These are phyloP conservation scores for Xylariaceae sp. DNA, from an alignment of 2,329 filamentous ascomycete genomes.

Conservation along the genomic window DNA sequence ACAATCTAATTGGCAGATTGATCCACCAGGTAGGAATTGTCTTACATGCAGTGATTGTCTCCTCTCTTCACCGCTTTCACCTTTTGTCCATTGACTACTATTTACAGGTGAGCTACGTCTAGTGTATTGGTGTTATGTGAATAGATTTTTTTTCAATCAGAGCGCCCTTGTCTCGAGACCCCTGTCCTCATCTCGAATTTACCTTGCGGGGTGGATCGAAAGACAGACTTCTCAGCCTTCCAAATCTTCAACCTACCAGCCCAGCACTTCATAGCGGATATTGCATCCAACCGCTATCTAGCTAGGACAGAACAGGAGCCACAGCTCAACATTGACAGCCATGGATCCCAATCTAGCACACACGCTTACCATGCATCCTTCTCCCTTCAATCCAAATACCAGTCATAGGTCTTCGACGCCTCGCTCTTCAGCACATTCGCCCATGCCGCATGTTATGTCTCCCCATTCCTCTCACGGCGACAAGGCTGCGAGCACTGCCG, in stretches of 20 bases:
- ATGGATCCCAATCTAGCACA: constrained; percentile 53
- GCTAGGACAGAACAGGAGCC: neutral
- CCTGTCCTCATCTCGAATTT: neutral
- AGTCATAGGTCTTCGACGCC: constrained; percentile 23
- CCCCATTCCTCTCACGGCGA: constrained; percentile 9
- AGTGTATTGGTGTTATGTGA: no score
- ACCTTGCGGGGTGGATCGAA: neutral
- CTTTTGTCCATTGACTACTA: no score
- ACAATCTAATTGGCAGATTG: no score
- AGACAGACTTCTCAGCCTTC: neutral
- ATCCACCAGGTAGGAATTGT: neutral
- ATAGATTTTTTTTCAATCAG: neutral
- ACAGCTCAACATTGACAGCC: neutral
- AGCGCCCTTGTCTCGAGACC: neutral
- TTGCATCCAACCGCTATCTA: neutral
- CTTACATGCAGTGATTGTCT: neutral
- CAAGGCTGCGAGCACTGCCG: constrained; percentile 54
- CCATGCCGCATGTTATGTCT: constrained; percentile 26
- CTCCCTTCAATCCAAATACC: constrained; percentile 45
- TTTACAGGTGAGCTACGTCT: no score
- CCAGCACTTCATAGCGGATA: neutral
- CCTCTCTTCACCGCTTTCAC: no score
- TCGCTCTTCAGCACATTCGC: constrained; percentile 34
- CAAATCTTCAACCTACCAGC: neutral
- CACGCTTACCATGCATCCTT: constrained; percentile 53